A percentile compares a stretch with the other conserved stretches of the same genome.
Conservation (phyloP, 148 eudicot species). For the Rhododendron griersonianum region DNA sequence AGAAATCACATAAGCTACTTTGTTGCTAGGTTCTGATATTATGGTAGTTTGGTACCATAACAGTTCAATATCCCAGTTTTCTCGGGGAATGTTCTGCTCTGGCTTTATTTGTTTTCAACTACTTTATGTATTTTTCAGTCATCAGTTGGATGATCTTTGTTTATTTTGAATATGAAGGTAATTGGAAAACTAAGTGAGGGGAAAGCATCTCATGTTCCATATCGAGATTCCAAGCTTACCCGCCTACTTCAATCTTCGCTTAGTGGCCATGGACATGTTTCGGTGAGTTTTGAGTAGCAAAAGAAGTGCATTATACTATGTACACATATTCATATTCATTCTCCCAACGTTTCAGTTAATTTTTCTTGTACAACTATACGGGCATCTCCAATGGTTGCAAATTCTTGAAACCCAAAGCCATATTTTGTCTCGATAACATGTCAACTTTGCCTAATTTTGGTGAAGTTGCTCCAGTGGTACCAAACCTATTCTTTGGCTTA, state of each 20-base stretch:
- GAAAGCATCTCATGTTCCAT: constrained; percentile 93
- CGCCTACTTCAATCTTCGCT: constrained; percentile 93
- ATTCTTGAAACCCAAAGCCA: background rate
- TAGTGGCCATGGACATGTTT: constrained; percentile 97
- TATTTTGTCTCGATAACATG: background rate
- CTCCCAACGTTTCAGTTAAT: background rate
- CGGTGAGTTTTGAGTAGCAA: constrained; percentile 46
- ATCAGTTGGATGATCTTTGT: constrained; percentile 10
- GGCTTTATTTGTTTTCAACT: background rate
- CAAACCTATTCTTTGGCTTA: background rate
- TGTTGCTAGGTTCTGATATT: background rate
- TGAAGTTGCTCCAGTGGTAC: background rate
- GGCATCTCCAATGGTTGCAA: background rate
- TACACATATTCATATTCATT: background rate
- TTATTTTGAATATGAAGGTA: constrained; percentile 46
- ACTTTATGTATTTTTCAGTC: background rate
- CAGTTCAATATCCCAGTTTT: constrained; percentile 3
- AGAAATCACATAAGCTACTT: background rate
- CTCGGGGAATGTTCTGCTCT: background rate
- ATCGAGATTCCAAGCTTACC: constrained; percentile 96
- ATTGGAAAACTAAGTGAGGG: constrained; percentile 99
- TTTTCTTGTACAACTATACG: background rate
- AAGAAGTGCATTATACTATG: background rate
- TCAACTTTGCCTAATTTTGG: background rate
- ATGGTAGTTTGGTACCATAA: background rate